Percentiles rank a stretch among this genome's conserved stretches.
Conservation (phyloP, 768 basidiomycete species). For the Suillus subaureus region DNA sequence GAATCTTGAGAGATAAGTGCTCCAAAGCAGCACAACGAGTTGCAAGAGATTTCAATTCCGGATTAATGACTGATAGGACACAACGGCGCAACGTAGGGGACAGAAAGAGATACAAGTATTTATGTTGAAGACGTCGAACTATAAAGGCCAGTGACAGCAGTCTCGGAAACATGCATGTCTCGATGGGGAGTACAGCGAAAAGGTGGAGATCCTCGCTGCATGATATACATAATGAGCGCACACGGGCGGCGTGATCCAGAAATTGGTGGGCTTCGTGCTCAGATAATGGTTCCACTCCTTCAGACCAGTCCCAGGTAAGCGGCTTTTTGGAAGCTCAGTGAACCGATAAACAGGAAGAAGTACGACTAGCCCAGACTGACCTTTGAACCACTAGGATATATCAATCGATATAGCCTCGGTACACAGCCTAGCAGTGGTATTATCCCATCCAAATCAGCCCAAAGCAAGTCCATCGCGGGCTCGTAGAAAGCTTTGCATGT, state of each 20-base stretch:
- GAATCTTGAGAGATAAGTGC: background rate
- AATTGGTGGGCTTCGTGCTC: background rate
- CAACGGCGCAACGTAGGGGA: background rate
- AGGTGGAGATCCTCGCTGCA: background rate
- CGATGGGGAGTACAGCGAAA: background rate
- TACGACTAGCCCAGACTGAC: background rate
- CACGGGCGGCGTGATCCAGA: background rate
- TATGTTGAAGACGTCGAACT: background rate
- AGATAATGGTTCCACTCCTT: background rate
- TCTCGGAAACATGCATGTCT: slow-evolving; percentile 1
- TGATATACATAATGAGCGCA: background rate
- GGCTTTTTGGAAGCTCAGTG: background rate
- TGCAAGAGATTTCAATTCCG: background rate
- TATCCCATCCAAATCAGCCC: background rate
- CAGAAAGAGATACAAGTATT: background rate
- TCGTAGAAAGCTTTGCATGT: background rate
- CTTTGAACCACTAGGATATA: background rate
- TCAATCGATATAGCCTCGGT: background rate
- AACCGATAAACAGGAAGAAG: background rate
- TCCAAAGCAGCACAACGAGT: background rate
- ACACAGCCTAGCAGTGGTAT: background rate
- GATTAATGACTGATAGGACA: background rate
- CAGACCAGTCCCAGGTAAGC: background rate
- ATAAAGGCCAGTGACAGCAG: background rate
- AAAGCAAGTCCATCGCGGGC: background rate